These are phyloP conservation scores for Ilyonectria mors-panacis DNA, from an alignment of 2,329 filamentous ascomycete genomes.

Conservation along the genomic window DNA sequence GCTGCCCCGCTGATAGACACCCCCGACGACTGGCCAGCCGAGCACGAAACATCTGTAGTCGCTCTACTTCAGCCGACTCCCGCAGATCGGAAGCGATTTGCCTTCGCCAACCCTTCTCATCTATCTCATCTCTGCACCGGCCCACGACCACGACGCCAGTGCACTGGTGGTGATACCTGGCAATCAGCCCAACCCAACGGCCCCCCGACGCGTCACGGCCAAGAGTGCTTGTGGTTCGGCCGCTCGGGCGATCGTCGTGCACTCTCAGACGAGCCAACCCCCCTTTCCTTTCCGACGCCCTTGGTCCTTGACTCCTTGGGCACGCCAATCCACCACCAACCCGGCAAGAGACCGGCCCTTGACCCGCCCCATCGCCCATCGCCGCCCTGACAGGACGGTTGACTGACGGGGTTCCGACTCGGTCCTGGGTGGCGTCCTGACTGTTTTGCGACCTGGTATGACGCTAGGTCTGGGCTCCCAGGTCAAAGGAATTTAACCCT, in stretches of 20 bases:
- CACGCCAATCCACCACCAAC: constrained; percentile 39
- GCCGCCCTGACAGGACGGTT: constrained; percentile 33
- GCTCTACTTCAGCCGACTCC: constrained; percentile 40
- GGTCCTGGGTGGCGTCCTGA: constrained; percentile 39
- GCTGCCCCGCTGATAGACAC: constrained; percentile 46
- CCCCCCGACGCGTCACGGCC: constrained; percentile 26
- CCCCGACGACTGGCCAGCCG: constrained; percentile 36
- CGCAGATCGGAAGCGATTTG: constrained; percentile 39
- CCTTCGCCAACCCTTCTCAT: constrained; percentile 33
- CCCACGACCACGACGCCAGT: constrained; percentile 24
- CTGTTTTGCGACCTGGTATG: constrained; percentile 47
- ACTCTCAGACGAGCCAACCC: constrained; percentile 42
- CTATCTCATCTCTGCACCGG: constrained; percentile 26
- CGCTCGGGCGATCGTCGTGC: constrained; percentile 40
- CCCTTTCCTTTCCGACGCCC: constrained; percentile 42
- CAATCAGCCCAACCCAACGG: constrained; percentile 23
- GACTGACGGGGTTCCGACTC: constrained; percentile 42
- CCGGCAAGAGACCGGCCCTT: constrained; percentile 37
- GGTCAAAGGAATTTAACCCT: constrained; percentile 52
- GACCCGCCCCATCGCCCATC: constrained; percentile 41
- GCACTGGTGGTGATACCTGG: constrained; percentile 33
- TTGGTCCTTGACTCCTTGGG: constrained; percentile 35
- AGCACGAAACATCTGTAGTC: constrained; percentile 24
- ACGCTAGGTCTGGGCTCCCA: constrained; percentile 50
- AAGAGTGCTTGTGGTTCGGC: constrained; percentile 31